Evolutionary conservation across 2,329 filamentous ascomycete genomes (phyloP).

Genomic region (Hypoxylon sp.): DNA sequence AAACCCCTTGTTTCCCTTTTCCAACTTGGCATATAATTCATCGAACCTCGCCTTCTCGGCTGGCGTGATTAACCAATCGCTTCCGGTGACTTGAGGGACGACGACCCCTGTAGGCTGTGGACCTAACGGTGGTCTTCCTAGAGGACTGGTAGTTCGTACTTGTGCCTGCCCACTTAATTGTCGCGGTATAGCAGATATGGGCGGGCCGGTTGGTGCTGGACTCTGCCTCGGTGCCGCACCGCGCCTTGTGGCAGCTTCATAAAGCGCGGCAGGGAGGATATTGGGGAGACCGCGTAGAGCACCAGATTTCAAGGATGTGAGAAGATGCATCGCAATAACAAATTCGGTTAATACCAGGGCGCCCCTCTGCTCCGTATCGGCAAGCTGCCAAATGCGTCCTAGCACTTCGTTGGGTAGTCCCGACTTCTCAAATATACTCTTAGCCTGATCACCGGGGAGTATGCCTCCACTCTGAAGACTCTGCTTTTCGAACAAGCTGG

Average conservation of each 20-base stretch:
- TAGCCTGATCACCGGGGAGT: conserved; percentile 87
- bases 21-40: conserved; percentile 83
- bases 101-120: conserved; percentile 56
- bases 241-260: conserved; percentile 87
- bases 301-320: conserved; percentile 91
- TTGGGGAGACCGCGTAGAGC: conserved; percentile 82
- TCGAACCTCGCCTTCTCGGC: conserved; percentile 91
- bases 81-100: conserved; percentile 50
- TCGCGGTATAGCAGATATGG: conserved; percentile 78
- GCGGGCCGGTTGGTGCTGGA: conserved; percentile 64
- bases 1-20: conserved; percentile 82
- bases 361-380: conserved; percentile 93
- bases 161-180: conserved; percentile 81
- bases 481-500: conserved; percentile 90
- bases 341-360: conserved; percentile 90
- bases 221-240: conserved; percentile 64
- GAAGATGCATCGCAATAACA: conserved; percentile 96
- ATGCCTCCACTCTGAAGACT: conserved; percentile 77
- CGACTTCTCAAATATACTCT: conserved; percentile 94
- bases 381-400: conserved; percentile 95
- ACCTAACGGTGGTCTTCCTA: conserved; percentile 64
- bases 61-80: conserved; percentile 85
- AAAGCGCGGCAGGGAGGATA: conserved; percentile 84
- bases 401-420: conserved; percentile 89
- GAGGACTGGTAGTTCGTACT: conserved; percentile 71